Evolutionary conservation across 164 flowering plant species (phyloP), one percentile per base, ranked within the genome.

Genomic region (Akebia trifoliata): DNA sequence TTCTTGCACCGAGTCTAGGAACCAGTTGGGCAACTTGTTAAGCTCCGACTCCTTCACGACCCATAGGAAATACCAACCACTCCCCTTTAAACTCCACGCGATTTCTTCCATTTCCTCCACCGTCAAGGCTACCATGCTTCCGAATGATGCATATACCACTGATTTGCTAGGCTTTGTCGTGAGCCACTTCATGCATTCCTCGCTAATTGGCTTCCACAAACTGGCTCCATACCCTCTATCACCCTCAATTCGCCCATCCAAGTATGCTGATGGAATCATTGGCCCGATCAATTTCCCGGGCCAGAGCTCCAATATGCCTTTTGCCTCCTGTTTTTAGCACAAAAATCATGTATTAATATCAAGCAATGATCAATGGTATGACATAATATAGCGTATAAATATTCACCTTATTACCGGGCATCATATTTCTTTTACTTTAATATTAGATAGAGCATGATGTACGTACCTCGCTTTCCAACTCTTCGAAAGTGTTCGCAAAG

Each of bases 191-290:
- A 50, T 24, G 65, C 71, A 69, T 6, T 72, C 61, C 10, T 74
- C 64, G 15, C 74, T 48, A 0, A 62, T 58, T 11, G 80, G 78
- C 58, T 71, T 67, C 80, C 76, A 80, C 22, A 80, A 65, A 50
- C 73, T 73, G 21, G 72, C 67, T 14, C 81, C 84, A 29, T 80
- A 77, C 0, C 71, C 75, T 22, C 46, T 65, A 63, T 79, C 84
- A 0, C 54, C 80, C 20, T 73, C 58, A 15, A 80, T 80, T 31
- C 69, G 60, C 0, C 64, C 69, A 31, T 77, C 81, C 52, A 80
- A 36, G 60, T 80, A 75, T 7, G 74, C 60, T 11, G 81, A 80
- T 30, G 84, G 84, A 4, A 80, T 74, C 78, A 72, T 77, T 2
- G 84, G 84, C 5, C 84, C 81, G 2, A 80, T 72, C 44, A n/a